phyloP scores from a whole-genome alignment of 1,284 basidiomycete genomes.

The Ceratobasidium sp. region DNA sequence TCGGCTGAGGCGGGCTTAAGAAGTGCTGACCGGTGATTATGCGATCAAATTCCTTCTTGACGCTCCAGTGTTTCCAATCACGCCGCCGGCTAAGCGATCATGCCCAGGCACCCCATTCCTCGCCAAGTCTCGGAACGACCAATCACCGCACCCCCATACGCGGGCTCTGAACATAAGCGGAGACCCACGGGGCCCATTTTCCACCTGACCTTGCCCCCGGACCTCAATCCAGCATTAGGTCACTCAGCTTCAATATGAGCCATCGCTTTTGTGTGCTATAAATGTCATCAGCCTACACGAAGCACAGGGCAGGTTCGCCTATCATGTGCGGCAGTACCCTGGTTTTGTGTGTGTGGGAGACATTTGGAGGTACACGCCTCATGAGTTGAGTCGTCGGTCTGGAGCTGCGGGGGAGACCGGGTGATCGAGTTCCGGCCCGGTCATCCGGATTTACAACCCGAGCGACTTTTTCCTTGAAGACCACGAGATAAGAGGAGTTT shows the following conservation, averaged over 20 bases:
- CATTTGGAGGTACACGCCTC: too few relatives aligned
- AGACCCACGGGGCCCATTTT: constrained; percentile 26
- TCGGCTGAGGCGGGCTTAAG: constrained; percentile 13
- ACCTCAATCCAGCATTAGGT: not conserved
- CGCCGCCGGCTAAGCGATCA: constrained; percentile 37
- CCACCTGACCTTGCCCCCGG: constrained; percentile 18
- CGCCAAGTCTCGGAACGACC: not conserved
- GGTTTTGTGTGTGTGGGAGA: not conserved
- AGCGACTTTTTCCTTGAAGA: not conserved
- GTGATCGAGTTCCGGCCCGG: not conserved
- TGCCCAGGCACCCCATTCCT: not conserved
- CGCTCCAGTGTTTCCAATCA: constrained; percentile 1
- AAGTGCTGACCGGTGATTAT: constrained; percentile 28
- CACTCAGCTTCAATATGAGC: not conserved
- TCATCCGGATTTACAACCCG: not conserved
- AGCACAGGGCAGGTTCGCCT: not conserved
- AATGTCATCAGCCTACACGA: not conserved
- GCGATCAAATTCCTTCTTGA: not conserved
- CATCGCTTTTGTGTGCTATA: not conserved
- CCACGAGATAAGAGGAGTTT: too few relatives aligned
- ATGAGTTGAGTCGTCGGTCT: too few relatives aligned
- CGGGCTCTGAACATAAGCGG: constrained; percentile 15
- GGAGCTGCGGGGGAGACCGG: not conserved
- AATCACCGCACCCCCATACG: not conserved
- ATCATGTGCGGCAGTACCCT: not conserved